Evolutionary conservation across 805 yeast species (phyloP).

Genomic region (Wickerhamiella qilinensis): DNA sequence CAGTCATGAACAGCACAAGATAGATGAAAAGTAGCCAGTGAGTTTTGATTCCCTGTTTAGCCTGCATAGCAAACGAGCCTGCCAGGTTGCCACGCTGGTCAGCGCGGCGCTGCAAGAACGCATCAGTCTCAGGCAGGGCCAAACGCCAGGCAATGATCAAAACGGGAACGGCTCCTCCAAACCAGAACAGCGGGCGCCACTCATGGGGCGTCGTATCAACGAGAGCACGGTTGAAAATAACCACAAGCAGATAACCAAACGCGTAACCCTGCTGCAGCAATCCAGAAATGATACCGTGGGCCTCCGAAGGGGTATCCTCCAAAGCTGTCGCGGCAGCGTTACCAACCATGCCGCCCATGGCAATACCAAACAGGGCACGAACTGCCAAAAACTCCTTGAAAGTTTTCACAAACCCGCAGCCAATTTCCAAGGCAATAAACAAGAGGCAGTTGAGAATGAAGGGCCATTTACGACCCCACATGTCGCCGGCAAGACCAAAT

Average conservation of each 20-base stretch:
- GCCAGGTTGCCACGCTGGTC: constrained; percentile 9
- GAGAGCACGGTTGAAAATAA: constrained; percentile 49
- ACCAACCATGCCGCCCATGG: constrained; percentile 61
- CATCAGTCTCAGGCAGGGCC: constrained; percentile 43
- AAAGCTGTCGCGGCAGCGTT: constrained; percentile 50
- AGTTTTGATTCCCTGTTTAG: constrained; percentile 25
- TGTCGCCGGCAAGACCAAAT: constrained; percentile 47
- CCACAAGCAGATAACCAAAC: constrained; percentile 50
- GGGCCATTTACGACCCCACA: constrained; percentile 54
- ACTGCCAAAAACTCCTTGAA: constrained; percentile 42
- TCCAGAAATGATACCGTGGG: constrained; percentile 50
- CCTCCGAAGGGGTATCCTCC: constrained; percentile 42
- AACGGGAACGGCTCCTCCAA: constrained; percentile 51
- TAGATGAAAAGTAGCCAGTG: constrained; percentile 50
- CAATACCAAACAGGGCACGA: constrained; percentile 49
- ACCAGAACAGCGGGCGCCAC: constrained; percentile 66
- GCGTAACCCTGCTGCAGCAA: constrained; percentile 72
- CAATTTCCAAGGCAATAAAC: constrained; percentile 43
- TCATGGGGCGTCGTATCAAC: constrained; percentile 31
- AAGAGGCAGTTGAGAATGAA: constrained; percentile 35
- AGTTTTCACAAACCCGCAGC: constrained; percentile 48
- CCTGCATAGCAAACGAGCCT: constrained; percentile 16
- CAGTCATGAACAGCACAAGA: constrained; percentile 45
- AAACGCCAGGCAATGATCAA: constrained; percentile 42
- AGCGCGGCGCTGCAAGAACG: constrained; percentile 25